These are phyloP conservation scores for Teratosphaeria zuluensis DNA, from an alignment of 2,329 filamentous ascomycete species.

Conservation along the genomic window DNA sequence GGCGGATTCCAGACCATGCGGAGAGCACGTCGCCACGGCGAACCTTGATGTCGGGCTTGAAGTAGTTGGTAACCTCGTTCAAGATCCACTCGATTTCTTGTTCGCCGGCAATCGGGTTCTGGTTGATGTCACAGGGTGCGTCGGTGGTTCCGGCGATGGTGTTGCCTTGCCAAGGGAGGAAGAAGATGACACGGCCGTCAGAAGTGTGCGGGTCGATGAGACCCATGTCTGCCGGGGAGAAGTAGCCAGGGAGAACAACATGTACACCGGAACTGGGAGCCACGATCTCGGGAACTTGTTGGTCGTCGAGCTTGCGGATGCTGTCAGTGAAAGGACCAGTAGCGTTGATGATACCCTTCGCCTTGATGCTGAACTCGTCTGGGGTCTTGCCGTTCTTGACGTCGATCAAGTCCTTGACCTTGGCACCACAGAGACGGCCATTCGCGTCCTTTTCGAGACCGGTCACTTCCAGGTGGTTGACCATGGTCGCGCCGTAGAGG, in stretches of 20 bases:
- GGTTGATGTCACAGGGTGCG: constrained; percentile 60
- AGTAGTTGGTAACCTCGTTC: constrained; percentile 69
- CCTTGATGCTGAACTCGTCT: constrained; percentile 60
- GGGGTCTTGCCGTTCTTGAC: constrained; percentile 53
- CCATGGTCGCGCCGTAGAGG: constrained; percentile 72
- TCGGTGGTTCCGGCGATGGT: constrained; percentile 86
- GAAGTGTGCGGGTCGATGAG: constrained; percentile 79
- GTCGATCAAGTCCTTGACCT: constrained; percentile 59
- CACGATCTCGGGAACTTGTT: constrained; percentile 63
- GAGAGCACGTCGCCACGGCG: constrained; percentile 79
- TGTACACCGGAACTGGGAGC: constrained; percentile 79
- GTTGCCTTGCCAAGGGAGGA: constrained; percentile 87
- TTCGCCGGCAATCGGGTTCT: constrained; percentile 68
- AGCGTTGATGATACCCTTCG: constrained; percentile 77
- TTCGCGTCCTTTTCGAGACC: constrained; percentile 62
- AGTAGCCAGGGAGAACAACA: constrained; percentile 79
- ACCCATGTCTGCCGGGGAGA: constrained; percentile 76
- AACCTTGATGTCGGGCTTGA: constrained; percentile 76
- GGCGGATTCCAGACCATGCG: constrained; percentile 81
- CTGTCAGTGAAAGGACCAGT: constrained; percentile 82
- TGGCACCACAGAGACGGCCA: constrained; percentile 65
- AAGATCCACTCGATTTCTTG: constrained; percentile 84
- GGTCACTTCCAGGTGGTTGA: constrained; percentile 77
- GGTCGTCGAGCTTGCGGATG: constrained; percentile 77
- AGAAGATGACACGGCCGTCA: constrained; percentile 84